Evolutionary conservation across 192 early-diverging fungal species (phyloP).

Genomic region (Podila minutissima): DNA sequence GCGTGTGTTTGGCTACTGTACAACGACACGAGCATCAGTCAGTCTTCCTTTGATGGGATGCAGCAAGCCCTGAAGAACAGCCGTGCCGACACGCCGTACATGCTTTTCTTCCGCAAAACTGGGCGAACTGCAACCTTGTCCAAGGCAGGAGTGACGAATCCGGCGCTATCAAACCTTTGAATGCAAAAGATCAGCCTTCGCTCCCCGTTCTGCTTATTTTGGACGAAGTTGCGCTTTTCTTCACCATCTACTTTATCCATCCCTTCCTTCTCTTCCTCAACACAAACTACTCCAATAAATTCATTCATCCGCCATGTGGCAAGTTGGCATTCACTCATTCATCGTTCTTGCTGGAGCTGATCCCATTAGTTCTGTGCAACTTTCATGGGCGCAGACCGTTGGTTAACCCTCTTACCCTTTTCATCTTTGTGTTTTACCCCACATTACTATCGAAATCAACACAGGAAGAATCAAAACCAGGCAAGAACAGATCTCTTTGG

Average conservation of each 20-base stretch:
- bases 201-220: neutral
- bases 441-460: neutral
- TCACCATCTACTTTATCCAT: no score
- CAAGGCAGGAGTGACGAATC: neutral
- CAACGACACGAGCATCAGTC: conserved; percentile 48
- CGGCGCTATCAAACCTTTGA: conserved; percentile 5
- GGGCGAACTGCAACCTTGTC: conserved; percentile 1
- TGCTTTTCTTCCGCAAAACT: conserved; percentile 51
- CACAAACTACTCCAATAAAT: neutral
- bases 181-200: neutral
- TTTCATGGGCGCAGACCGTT: no score
- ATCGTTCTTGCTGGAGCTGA: no score
- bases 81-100: conserved; percentile 56
- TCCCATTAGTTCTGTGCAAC: no score
- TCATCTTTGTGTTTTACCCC: neutral
- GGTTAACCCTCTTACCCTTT: no score
- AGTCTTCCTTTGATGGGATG: conserved; percentile 38
- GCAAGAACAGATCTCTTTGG: conserved; percentile 44
- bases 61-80: conserved; percentile 23
- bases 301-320: neutral
- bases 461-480: conserved; percentile 42
- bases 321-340: neutral
- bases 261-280: neutral
- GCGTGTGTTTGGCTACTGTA: conserved; percentile 35
- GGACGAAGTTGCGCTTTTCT: no score